Base-by-base conservation (phyloP, 139 green algal species). In the Chlamydomonas eustigma region DNA sequence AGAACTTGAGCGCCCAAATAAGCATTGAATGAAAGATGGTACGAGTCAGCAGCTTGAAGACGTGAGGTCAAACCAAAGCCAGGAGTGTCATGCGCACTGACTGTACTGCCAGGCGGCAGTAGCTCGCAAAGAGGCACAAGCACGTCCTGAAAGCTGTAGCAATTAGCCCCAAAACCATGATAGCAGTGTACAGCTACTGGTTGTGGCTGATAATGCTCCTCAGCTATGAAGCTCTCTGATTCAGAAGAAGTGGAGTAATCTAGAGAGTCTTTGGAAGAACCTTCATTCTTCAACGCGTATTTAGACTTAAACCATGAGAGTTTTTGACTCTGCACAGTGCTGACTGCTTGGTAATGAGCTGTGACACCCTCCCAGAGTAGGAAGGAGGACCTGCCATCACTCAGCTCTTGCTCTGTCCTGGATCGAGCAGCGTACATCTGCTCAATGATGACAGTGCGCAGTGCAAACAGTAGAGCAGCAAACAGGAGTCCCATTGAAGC, bases 101-200 rank as follows among this genome's bases (percentile, higher is more conserved):
- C 44, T 12, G 18, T 12, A 58, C 44, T 58, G 12, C 44, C 44
- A 12, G 12, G 44, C 18, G 44, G 44, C 12, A 58, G 12, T 18
- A 12, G 36, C 2, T 71, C 69, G 3, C 88, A 84, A 65, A 93
- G 50, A 37, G 51, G 66, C 25, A 83, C 70, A 75, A 90, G 80
- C 8, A 92, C 85, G 30, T 82, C 86, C 25, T 73, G 81, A 78
- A 80, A 96, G 28, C 74, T 88, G 65, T 80, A 92, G n/a, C 85
- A 81, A 77, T 91, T 93, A 31, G 90, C 88, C 4, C 92, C 92
- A 81, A 97, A 97, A n/a, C 92, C 92, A 76, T 97, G 92, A 64
- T 91, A 89, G 81, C 84, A 93, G 71, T 92, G 88, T n/a, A 92
- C 33, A 1, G 78, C 83, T 22, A 38, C 36, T n/a, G 68, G 12